Evolutionary conservation across 306 rosid genomes (phyloP), one percentile per base, ranked within the genome.

Genomic region (Sicyos edulis): DNA sequence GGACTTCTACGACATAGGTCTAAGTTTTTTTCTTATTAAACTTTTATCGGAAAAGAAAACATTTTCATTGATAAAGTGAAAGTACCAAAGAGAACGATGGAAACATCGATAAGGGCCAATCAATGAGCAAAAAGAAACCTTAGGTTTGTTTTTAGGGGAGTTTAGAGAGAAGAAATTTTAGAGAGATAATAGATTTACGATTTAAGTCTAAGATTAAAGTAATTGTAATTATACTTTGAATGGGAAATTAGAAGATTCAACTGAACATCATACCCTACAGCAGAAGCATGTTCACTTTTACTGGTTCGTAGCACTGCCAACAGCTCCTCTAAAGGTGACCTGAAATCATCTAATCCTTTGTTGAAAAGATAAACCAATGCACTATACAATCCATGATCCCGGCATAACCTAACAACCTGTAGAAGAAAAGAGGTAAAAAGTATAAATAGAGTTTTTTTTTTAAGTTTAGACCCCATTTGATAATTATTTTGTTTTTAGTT

Each of bases 241-340:
- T 20, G 19, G 26, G 16, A 9, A 65, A 37, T 62, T 62, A 11
- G 51, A 58, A 63, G 51, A 42, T 57, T 29, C 24, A 45, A 65
- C 53, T 24, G 75, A 69, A 74, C 17, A 80, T 75, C 90, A 66
- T 80, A 92, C 98, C 98, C 98, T 69, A 88, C 85, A 60, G 85
- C 80, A 64, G 78, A 47, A 78, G 86, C 89, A 80, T 42, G 84
- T 75, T 93, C 96, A 63, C 83, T 83, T 71, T 67, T 75, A 86
- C 91, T 83, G 71, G 81, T 88, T 78, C 62, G 89, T 34, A 93
- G 83, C 60, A 90, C 98, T 59, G 80, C 81, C 78, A 90, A 86
- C 71, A 93, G 95, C 83, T 91, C 98, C 82, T 93, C 98, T 69
- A 93, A 82, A 71, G 98, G 98, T 73, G 96, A 82, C 78, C 87